These are phyloP conservation scores for Podaxis mareebaensis DNA, from an alignment of 768 basidiomycete genomes.

Conservation along the genomic window DNA sequence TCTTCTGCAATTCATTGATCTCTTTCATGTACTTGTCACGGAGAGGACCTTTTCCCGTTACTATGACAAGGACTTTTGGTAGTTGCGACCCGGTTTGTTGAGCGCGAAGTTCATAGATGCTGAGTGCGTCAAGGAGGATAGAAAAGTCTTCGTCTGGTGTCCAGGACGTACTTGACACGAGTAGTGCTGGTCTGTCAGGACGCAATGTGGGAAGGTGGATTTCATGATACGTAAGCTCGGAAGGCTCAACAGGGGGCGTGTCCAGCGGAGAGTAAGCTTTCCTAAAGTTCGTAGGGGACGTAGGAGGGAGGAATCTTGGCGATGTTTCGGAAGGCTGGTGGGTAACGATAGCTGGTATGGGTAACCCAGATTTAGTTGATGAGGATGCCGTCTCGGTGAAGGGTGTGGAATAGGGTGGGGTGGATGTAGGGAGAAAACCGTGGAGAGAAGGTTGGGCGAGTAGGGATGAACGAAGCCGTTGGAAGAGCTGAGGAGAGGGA, in stretches of 20 bases:
- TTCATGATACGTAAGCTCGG: slow-evolving; percentile 32
- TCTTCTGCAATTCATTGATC: slow-evolving; percentile 56
- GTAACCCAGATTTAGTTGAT: slow-evolving; percentile 15
- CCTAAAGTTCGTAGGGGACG: background rate
- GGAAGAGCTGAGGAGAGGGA: slow-evolving; percentile 44
- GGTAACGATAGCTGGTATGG: background rate
- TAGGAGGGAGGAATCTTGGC: background rate
- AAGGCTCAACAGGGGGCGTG: slow-evolving; percentile 28
- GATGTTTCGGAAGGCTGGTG: background rate
- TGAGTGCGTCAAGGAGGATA: slow-evolving; percentile 76
- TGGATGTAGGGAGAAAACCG: slow-evolving; percentile 53
- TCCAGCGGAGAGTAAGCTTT: slow-evolving; percentile 8
- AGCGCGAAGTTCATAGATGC: slow-evolving; percentile 66
- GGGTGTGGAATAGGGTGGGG: slow-evolving; percentile 58
- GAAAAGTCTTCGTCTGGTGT: slow-evolving; percentile 96
- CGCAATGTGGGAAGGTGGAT: slow-evolving; percentile 50
- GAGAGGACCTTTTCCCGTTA: slow-evolving; percentile 91
- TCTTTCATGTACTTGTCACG: slow-evolving; percentile 71
- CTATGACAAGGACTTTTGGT: slow-evolving; percentile 78
- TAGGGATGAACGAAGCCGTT: slow-evolving; percentile 43
- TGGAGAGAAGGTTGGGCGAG: slow-evolving; percentile 32
- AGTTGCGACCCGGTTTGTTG: slow-evolving; percentile 32
- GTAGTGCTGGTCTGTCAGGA: slow-evolving; percentile 75
- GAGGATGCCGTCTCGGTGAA: slow-evolving; percentile 47
- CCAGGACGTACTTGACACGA: slow-evolving; percentile 96